phyloP scores from a whole-genome alignment of 441 rosid species.

The Croton setiger region DNA sequence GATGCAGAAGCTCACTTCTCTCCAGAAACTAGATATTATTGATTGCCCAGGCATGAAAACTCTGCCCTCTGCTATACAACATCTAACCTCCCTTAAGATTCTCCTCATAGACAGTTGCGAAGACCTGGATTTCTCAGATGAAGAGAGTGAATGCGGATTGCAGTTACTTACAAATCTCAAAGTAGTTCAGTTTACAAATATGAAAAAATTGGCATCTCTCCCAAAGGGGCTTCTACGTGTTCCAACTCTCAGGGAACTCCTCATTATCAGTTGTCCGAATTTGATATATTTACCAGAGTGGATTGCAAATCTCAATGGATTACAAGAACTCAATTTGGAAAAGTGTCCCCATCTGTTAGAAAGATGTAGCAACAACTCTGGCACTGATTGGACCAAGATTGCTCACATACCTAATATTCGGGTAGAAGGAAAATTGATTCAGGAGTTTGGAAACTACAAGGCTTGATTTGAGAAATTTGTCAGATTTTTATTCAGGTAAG shows the following conservation, averaged over 20 bases:
- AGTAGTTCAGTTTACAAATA: neutral
- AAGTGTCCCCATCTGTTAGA: constrained; percentile 9
- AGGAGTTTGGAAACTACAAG: neutral
- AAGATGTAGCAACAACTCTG: constrained; percentile 4
- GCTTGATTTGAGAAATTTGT: neutral
- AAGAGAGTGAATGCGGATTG: neutral
- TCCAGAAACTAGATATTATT: neutral
- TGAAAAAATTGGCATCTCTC: constrained; percentile 7
- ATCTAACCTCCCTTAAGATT: neutral
- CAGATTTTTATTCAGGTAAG: neutral
- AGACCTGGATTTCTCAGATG: neutral
- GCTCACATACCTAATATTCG: constrained; percentile 17
- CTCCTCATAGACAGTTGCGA: neutral
- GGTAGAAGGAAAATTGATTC: neutral
- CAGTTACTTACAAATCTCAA: constrained; percentile 11
- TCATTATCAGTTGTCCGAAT: neutral
- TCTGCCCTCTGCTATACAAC: neutral
- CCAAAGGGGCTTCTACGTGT: constrained; percentile 18
- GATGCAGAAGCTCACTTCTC: constrained; percentile 12
- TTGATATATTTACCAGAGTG: constrained; percentile 3
- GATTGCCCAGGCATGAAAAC: neutral
- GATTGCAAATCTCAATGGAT: constrained; percentile 10
- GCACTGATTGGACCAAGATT: constrained; percentile 18
- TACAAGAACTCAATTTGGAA: neutral
- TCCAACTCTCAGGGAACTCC: constrained; percentile 1